These are phyloP conservation scores for Chrysanthemum lavandulifolium DNA, from an alignment of 129 eudicot genomes.

Conservation along the genomic window DNA sequence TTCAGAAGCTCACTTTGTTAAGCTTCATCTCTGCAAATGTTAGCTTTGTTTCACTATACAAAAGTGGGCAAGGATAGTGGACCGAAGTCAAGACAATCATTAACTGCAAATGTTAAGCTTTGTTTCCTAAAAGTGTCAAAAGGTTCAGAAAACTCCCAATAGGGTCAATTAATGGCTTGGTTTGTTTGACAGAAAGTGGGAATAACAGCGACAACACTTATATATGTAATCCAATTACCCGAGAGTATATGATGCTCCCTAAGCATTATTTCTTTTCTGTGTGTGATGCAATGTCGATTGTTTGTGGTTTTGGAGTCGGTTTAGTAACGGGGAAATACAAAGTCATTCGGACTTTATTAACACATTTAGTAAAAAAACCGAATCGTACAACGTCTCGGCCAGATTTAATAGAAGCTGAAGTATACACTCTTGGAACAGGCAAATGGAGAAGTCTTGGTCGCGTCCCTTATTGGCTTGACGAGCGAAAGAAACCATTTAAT, in stretches of 20 bases:
- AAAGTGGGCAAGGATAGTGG: conserved; percentile 26
- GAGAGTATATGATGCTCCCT: conserved; percentile 39
- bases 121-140: background rate
- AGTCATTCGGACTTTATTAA: conserved; percentile 32
- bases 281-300: background rate
- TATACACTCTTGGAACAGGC: conserved; percentile 27
- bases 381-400: background rate
- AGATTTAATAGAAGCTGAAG: conserved; percentile 17
- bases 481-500: too few relatives aligned
- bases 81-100: too few relatives aligned
- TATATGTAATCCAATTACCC: conserved; percentile 48
- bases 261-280: background rate
- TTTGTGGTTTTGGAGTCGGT: conserved; percentile 40
- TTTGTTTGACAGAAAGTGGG: conserved; percentile 27
- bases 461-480: conserved; percentile 6
- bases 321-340: conserved; percentile 25
- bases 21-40: conserved; percentile 32
- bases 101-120: too few relatives aligned
- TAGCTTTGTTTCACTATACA: too few relatives aligned
- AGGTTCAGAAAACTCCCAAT: conserved; percentile 1
- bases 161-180: conserved; percentile 33
- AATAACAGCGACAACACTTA: conserved; percentile 14
- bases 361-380: background rate
- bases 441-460: conserved; percentile 38
- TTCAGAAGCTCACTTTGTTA: conserved; percentile 25